Base-by-base conservation (phyloP, 2,329 filamentous ascomycete species). In the Acrodontium crateriforme region DNA sequence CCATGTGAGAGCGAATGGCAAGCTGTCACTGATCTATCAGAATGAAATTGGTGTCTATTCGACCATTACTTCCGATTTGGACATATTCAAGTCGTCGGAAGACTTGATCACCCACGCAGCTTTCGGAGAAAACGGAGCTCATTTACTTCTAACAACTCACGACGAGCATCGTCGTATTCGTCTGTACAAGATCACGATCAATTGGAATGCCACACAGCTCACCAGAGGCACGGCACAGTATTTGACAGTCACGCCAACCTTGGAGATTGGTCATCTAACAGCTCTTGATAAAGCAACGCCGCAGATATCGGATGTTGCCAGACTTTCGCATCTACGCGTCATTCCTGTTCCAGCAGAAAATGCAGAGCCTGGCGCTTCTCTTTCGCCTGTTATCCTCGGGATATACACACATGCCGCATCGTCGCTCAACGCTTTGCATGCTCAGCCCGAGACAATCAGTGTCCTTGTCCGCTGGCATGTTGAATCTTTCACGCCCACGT, bases 381-480 rank as follows among this genome's bases (percentile, higher is more conserved):
- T 40, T 8, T 25, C 26, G 6, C 32, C 47, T 2, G 69, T 76
- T 19, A 63, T 94, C 12, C 51, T 93, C 18, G 75, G 78, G 1
- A 67, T 85, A 16, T 82, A 83, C 35, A 78, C 78, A 7, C 44
- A 49, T 68, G 67, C 44, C 53, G 27, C 36, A 6, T 20, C 39
- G 6, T 30, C 42, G 6, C 11, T 35, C 3, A 32, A 56, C 56
- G 28, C 56, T 56, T 29, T 64, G 65, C 64, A 74, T 16, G 74
- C 69, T 29, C 65, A 67, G 22, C 71, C 75, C 38, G 71, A 74
- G 17, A 60, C 71, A 0, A 72, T 78, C 41, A 92, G 76, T 40
- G 69, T 85, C 21, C 64, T 95, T 36, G 75, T 83, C 37, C 70
- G 78, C 36, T 95, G 87, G 87, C 77, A 89, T 41, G 51, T 87